Base-by-base conservation (phyloP, 139 green algal genomes). In the Chlorella vulgaris region DNA sequence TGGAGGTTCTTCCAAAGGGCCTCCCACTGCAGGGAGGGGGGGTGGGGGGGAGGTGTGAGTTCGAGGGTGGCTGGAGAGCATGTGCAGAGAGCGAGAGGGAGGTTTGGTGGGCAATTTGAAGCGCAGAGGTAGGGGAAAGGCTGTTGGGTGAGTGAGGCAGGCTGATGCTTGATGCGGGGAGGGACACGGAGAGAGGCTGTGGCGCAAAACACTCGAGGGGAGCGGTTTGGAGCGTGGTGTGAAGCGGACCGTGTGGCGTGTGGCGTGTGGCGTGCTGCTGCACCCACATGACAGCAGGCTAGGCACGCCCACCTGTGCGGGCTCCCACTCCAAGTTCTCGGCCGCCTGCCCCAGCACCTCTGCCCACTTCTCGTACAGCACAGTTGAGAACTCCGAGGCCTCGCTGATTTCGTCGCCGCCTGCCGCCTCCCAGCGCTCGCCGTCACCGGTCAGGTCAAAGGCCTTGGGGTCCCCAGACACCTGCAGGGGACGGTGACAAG, bases 341-440 rank as follows among this genome's bases (percentile, higher is more conserved):
- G 73, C 73, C 36, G 73, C 73, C 53, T 67, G 53, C 18, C 53
- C 58, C 35, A 79, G 73, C 73, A 79, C 73, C 31, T 79, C 73
- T 36, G 68, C 73, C 73, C 73, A 79, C 73, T 79, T 79, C 8
- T 79, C 73, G 19, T 79, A 79, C 53, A 79, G 53, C 73, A 79
- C 73, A 3, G 73, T 79, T 50, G 73, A 26, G 73, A 79, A 79
- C 35, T 79, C 73, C 33, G 38, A 24, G 13, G 73, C 73, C 73
- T 79, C 73, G 73, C 51, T 69, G 51, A 79, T 79, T 13, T 79
- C 73, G 73, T 79, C 73, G 51, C 73, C 73, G 51, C 73, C 73
- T 3, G 73, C 73, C 35, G 50, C 43, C 73, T 79, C 73, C 73
- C 73, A 79, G 24, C 73, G 73, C 73, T 79, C 73, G 51, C 73